These are phyloP conservation scores for Zygosaccharomyces pseudorouxii DNA, from an alignment of 805 yeast genomes.

Conservation along the genomic window DNA sequence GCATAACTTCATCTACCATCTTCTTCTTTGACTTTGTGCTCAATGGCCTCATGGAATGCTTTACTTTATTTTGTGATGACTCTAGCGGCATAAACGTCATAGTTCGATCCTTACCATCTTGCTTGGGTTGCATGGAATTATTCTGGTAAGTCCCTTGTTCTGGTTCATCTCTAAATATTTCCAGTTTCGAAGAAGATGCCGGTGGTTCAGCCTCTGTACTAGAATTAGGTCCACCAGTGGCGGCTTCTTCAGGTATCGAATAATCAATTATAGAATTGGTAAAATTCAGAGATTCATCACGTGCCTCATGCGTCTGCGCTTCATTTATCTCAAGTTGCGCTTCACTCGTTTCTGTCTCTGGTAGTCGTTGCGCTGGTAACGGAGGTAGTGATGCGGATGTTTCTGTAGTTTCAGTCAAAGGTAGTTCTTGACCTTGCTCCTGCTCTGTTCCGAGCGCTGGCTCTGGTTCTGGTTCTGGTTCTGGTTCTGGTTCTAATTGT, in stretches of 20 bases:
- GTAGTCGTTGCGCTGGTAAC: not conserved
- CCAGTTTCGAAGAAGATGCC: constrained; percentile 24
- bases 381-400: not conserved
- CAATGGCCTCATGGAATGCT: constrained; percentile 34
- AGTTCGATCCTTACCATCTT: constrained; percentile 3
- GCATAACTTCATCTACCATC: constrained; percentile 40
- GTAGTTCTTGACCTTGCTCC: not conserved
- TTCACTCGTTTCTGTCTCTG: not conserved
- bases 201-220: constrained; percentile 10
- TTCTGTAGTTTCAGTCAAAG: not conserved
- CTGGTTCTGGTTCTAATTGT: not conserved
- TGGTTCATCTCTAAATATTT: constrained; percentile 26
- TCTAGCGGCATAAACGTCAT: constrained; percentile 20
- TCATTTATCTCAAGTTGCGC: not conserved
- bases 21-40: constrained; percentile 25
- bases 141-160: not conserved
- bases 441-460: not conserved
- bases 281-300: constrained; percentile 20
- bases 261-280: constrained; percentile 32
- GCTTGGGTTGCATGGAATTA: not conserved
- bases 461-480: not conserved
- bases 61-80: constrained; percentile 23
- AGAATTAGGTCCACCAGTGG: not conserved
- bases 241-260: constrained; percentile 33
- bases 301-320: not conserved